These are phyloP conservation scores for Cucumis cinereus DNA, from an alignment of 306 rosid species.

Conservation along the genomic window DNA sequence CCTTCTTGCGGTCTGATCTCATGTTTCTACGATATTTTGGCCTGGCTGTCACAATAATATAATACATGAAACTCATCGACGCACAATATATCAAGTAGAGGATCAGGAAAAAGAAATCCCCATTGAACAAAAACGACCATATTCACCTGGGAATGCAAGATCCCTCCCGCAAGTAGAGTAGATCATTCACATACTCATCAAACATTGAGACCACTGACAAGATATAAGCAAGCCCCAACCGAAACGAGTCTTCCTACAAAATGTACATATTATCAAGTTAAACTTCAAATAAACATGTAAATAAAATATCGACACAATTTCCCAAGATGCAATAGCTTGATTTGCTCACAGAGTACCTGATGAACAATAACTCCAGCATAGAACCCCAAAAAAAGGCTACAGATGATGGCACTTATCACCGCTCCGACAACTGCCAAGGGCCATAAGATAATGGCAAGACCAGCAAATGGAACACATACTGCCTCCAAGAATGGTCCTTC, in stretches of 20 bases:
- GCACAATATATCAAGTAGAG: neutral
- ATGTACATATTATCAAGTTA: neutral
- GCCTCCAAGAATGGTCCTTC: conserved; percentile 81
- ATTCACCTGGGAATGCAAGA: conserved; percentile 73
- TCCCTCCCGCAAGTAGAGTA: conserved; percentile 69
- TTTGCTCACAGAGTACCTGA: conserved; percentile 29
- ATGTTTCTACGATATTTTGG: conserved; percentile 40
- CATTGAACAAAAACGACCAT: neutral
- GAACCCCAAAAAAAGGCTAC: conserved; percentile 50
- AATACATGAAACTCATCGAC: neutral
- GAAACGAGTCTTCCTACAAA: conserved; percentile 48
- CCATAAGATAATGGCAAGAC: conserved; percentile 67
- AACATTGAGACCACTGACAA: conserved; percentile 60
- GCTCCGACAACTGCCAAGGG: conserved; percentile 68
- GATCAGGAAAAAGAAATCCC: neutral
- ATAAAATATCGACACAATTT: neutral
- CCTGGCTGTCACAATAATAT: conserved; percentile 58
- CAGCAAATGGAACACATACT: conserved; percentile 78
- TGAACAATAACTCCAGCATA: conserved; percentile 59
- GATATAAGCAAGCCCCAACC: conserved; percentile 56
- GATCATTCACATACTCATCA: conserved; percentile 76
- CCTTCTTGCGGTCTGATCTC: conserved; percentile 10
- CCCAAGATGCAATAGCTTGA: neutral
- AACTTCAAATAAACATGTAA: neutral
- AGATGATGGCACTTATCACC: conserved; percentile 31